Evolutionary conservation across 2,329 filamentous ascomycete species (phyloP).

Genomic region (Stagonosporopsis chrysanthemi): DNA sequence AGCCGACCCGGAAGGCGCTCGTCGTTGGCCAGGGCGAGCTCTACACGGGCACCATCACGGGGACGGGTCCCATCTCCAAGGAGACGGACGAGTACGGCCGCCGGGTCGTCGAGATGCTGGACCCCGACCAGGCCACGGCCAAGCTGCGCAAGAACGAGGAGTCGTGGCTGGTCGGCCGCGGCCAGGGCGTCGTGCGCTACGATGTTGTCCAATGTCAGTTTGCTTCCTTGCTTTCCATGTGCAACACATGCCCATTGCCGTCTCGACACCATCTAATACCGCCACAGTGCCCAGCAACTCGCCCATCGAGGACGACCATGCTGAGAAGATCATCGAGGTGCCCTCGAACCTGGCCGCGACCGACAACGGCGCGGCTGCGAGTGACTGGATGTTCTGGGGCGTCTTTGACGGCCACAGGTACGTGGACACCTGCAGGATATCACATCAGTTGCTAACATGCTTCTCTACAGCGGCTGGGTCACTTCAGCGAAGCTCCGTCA

Average conservation of each 20-base stretch:
- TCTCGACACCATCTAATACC: not conserved
- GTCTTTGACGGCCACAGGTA: conserved; percentile 97
- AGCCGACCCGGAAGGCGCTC: conserved; percentile 71
- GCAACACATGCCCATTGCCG: not conserved
- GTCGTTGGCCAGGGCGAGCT: conserved; percentile 91
- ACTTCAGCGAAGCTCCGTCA: conserved; percentile 96
- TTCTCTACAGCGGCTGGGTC: conserved; percentile 80
- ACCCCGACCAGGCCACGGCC: conserved; percentile 88
- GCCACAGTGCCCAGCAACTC: conserved; percentile 82
- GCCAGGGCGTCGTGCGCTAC: conserved; percentile 90
- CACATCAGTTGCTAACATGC: not conserved
- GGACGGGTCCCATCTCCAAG: conserved; percentile 87
- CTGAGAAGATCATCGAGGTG: conserved; percentile 96
- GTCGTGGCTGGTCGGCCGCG: conserved; percentile 88
- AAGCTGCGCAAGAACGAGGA: conserved; percentile 89
- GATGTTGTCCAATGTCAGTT: conserved; percentile 77
- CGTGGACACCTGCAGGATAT: conserved; percentile 8
- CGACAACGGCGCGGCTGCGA: conserved; percentile 64
- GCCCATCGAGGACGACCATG: conserved; percentile 97
- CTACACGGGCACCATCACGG: conserved; percentile 84
- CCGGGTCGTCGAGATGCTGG: conserved; percentile 94
- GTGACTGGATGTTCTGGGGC: conserved; percentile 99
- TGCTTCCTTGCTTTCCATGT: not conserved
- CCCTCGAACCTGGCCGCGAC: conserved; percentile 66
- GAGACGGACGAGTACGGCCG: conserved; percentile 83